phyloP scores from a whole-genome alignment of 2,329 filamentous ascomycete genomes.

The Chaetomiaceae sp. region DNA sequence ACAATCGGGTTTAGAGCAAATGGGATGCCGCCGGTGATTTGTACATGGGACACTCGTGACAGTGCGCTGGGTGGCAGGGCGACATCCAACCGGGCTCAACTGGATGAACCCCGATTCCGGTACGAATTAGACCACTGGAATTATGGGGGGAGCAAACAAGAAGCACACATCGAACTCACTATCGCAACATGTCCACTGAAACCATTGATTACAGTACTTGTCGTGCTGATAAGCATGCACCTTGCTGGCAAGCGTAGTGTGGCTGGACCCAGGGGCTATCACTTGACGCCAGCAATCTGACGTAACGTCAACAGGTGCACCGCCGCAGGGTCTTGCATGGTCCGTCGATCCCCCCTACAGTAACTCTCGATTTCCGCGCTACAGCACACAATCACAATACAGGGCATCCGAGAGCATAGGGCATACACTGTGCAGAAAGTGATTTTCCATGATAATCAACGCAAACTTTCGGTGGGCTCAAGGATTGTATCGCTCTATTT shows the following conservation, averaged over 20 bases:
- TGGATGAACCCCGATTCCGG: conserved; percentile 10
- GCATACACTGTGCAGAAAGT: no score
- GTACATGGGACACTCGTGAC: conserved; percentile 21
- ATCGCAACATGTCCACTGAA: neutral
- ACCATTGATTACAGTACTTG: neutral
- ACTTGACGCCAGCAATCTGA: neutral
- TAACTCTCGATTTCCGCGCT: no score
- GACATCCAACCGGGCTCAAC: conserved; percentile 10
- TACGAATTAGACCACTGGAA: conserved; percentile 14
- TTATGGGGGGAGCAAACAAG: conserved; percentile 4
- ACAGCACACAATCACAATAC: no score
- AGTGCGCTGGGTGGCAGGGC: conserved; percentile 16
- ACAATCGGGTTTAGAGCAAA: conserved; percentile 22
- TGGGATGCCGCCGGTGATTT: conserved; percentile 21
- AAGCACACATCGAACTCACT: conserved; percentile 5
- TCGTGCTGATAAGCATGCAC: neutral
- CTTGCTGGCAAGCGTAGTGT: neutral
- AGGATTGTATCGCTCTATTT: no score
- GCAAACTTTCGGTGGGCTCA: no score
- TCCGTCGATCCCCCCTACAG: no score
- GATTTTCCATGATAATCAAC: no score
- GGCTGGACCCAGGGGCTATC: neutral
- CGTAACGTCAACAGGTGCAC: conserved; percentile 2
- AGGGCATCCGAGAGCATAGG: no score
- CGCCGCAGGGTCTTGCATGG: conserved; percentile 1